A percentile compares a stretch with the other conserved stretches of the same genome.
Conservation (phyloP, 495 filamentous ascomycete species). For the Penicillium samsonianum region DNA sequence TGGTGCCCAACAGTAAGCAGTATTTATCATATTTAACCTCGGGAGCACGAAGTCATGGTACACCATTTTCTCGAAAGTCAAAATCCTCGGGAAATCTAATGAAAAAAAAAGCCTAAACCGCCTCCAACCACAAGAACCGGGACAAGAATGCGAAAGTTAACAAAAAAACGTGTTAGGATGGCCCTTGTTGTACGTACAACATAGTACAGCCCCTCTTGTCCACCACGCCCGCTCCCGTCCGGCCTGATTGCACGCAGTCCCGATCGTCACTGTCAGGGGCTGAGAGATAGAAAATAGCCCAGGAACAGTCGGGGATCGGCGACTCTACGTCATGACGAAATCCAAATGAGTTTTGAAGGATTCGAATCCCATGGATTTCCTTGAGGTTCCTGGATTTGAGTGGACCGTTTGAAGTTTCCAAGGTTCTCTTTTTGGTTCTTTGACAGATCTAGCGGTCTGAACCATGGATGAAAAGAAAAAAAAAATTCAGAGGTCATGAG, state of each 20-base stretch:
- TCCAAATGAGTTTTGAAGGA: background rate
- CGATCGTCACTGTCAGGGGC: conserved; percentile 30
- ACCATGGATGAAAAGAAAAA: background rate
- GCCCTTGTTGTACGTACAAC: background rate
- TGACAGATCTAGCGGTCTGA: conserved; percentile 6
- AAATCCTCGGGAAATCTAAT: background rate
- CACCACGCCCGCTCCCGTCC: background rate
- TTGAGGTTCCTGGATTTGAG: background rate
- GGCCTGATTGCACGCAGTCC: conserved; percentile 11
- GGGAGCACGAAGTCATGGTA: background rate
- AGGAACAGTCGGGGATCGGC: conserved; percentile 10
- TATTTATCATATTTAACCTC: background rate
- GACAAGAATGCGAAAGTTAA: background rate
- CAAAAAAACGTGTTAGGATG: background rate
- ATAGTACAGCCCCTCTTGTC: background rate
- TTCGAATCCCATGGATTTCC: background rate
- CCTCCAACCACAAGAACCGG: conserved; percentile 1
- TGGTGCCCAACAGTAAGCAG: background rate
- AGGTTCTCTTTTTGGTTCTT: background rate
- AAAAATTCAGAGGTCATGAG: background rate
- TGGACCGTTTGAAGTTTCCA: background rate
- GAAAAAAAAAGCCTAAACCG: background rate
- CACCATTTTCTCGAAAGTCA: background rate
- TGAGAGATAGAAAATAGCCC: conserved; percentile 15
- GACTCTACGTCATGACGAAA: conserved; percentile 6